Evolutionary conservation across 2,329 filamentous ascomycete species (phyloP), one percentile per base, ranked within the genome.

Genomic region (Fusarium vanettenii): DNA sequence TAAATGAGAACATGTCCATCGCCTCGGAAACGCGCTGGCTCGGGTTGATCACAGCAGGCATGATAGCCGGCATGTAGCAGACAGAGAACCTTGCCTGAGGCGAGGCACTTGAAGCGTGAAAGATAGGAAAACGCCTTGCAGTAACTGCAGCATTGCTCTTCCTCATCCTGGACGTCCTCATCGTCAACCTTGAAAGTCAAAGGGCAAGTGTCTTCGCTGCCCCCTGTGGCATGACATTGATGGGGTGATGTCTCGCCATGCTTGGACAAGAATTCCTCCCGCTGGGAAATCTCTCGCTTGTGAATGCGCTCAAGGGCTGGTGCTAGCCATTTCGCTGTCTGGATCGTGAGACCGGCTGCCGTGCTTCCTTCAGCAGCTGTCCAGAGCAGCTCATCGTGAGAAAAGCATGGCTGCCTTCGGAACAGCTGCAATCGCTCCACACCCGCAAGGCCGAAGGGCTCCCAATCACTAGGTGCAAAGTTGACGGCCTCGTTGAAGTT

Each of bases 401-500:
- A 98, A 82, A 99, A 99, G 82, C 97, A 98, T 1, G 97, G 95
- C 74, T 98, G 95, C 66, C 95, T 91, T 66, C 96, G 90, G 82
- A 98, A 99, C 60, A 92, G 89, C 77, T 97, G 94, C 33, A 98
- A 87, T 74, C 96, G 90, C 78, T 96, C 92, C 1, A 98, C 95
- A 1, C 97, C 95, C 31, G 92, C 89, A 65, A 96, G 92, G 2
- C 97, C 97, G 80, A 92, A 97, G 0, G 95, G 95, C 79, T 99
- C 97, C 97, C 97, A 99, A 78, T 99, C 97, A 31, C 87, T 89
- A 0, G 97, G 97, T 0, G 97, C 97, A 84, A 99, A 99, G 81
- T 99, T 99, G 77, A 99, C 97, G 6, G 97, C 97, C 82, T 99
- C 97, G 78, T 99, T 99, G 84, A 98, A 97, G 81, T 99, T 99